Percentiles rank a stretch among this genome's conserved stretches.
phyloP scores from a whole-genome alignment of 2,329 filamentous ascomycete species.

The Aspergillus nomiae region DNA sequence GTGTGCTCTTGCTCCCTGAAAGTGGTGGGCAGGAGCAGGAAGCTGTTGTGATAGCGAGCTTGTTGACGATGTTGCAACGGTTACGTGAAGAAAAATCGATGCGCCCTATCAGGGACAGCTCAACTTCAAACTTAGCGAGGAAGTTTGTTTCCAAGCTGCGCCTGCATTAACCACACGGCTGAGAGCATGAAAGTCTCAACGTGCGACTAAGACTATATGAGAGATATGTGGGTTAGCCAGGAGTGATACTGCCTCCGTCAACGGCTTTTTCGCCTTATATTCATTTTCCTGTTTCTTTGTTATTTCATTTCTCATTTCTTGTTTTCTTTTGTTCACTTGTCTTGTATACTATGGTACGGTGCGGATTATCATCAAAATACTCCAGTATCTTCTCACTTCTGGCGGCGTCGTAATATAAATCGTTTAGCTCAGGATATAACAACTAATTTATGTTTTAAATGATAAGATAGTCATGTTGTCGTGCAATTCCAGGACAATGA shows the following conservation, averaged over 20 bases:
- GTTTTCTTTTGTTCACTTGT: not conserved
- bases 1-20: slow-evolving; percentile 8
- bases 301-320: not conserved
- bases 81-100: slow-evolving; percentile 4
- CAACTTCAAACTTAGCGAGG: slow-evolving; percentile 1
- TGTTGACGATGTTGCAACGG: slow-evolving; percentile 10
- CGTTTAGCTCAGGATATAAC: too few species aligned
- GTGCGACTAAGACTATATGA: not conserved
- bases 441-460: slow-evolving; percentile 16
- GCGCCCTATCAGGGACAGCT: not conserved
- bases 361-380: not conserved
- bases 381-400: not conserved
- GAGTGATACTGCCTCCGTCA: not conserved
- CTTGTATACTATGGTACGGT: not conserved
- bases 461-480: slow-evolving; percentile 34
- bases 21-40: not conserved
- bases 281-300: not conserved
- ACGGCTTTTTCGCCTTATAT: too few species aligned
- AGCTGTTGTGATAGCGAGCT: slow-evolving; percentile 4
- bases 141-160: slow-evolving; percentile 5
- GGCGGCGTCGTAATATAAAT: not conserved
- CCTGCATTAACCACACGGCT: not conserved
- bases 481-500: slow-evolving; percentile 20
- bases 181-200: not conserved
- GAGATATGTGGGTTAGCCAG: not conserved